phyloP scores from a whole-genome alignment of 148 eudicot genomes.

The Amaranthus cruentus region DNA sequence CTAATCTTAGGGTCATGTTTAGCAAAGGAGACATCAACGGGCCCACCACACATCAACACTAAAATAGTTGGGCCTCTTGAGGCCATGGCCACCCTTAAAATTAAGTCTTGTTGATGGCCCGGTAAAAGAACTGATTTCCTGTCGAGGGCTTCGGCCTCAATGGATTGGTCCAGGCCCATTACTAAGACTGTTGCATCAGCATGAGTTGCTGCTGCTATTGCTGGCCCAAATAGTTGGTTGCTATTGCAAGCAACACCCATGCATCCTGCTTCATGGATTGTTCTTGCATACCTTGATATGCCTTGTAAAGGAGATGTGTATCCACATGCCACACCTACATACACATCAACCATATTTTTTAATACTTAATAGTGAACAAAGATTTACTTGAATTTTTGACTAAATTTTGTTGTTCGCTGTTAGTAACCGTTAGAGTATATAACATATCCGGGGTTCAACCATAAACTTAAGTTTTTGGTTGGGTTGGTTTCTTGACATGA shows the following conservation, averaged over 20 bases:
- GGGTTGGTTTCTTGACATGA: too few species aligned
- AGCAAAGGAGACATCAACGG: slow-evolving; percentile 70
- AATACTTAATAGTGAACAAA: background rate
- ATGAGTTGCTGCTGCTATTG: slow-evolving; percentile 54
- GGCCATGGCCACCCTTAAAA: slow-evolving; percentile 52
- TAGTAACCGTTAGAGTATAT: too few species aligned
- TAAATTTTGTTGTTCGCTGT: too few species aligned
- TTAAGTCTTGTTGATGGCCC: slow-evolving; percentile 60
- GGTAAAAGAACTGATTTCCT: slow-evolving; percentile 43
- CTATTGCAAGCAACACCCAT: slow-evolving; percentile 43
- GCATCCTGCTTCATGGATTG: slow-evolving; percentile 64
- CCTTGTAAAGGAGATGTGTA: slow-evolving; percentile 77
- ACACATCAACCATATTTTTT: background rate
- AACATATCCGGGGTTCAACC: too few species aligned
- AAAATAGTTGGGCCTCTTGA: slow-evolving; percentile 65
- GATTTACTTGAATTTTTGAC: background rate
- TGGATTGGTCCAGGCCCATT: slow-evolving; percentile 72
- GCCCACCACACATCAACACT: slow-evolving; percentile 85
- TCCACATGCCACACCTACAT: slow-evolving; percentile 62
- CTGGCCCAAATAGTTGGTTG: slow-evolving; percentile 48
- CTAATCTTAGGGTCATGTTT: slow-evolving; percentile 36
- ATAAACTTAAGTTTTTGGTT: too few species aligned
- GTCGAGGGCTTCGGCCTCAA: slow-evolving; percentile 68
- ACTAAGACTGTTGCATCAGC: slow-evolving; percentile 78
- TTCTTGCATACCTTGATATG: slow-evolving; percentile 50